A percentile compares a stretch with the other conserved stretches of the same genome.
These are phyloP conservation scores for Hypoxylon sp. DNA, from an alignment of 2,329 filamentous ascomycete genomes.

Conservation along the genomic window DNA sequence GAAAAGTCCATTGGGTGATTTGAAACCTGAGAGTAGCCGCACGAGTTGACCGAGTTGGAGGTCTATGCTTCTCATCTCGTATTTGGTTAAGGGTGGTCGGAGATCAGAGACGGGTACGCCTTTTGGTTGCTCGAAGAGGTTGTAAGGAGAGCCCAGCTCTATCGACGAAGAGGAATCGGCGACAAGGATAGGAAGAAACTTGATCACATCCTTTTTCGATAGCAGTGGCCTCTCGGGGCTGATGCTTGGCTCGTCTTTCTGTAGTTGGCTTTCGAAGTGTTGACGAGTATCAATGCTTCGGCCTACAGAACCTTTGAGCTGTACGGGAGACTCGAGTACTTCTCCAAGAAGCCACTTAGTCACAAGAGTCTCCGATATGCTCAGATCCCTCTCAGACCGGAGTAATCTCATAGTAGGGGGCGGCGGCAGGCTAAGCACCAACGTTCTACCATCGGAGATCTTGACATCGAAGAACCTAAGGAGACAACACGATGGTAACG, in stretches of 20 bases:
- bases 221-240: slow-evolving; percentile 22
- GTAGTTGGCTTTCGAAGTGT: slow-evolving; percentile 4
- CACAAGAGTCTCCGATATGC: slow-evolving; percentile 60
- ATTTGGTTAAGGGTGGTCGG: slow-evolving; percentile 49
- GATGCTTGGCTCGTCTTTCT: background rate
- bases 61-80: slow-evolving; percentile 57
- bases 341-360: slow-evolving; percentile 58
- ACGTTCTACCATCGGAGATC: slow-evolving; percentile 56
- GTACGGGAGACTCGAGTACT: slow-evolving; percentile 11
- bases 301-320: background rate
- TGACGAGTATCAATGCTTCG: background rate
- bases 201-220: slow-evolving; percentile 44
- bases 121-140: slow-evolving; percentile 55
- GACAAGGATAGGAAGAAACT: slow-evolving; percentile 57
- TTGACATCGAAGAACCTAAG: slow-evolving; percentile 59
- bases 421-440: slow-evolving; percentile 60
- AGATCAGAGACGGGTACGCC: slow-evolving; percentile 57
- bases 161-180: slow-evolving; percentile 52
- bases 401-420: slow-evolving; percentile 59
- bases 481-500: slow-evolving; percentile 54
- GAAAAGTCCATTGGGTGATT: slow-evolving; percentile 62
- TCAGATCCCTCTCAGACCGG: slow-evolving; percentile 60
- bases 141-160: slow-evolving; percentile 56
- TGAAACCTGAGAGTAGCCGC: slow-evolving; percentile 58
- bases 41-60: slow-evolving; percentile 62